phyloP scores from a whole-genome alignment of 495 filamentous ascomycete genomes.

The Aspergillus sclerotiicarbonarius region DNA sequence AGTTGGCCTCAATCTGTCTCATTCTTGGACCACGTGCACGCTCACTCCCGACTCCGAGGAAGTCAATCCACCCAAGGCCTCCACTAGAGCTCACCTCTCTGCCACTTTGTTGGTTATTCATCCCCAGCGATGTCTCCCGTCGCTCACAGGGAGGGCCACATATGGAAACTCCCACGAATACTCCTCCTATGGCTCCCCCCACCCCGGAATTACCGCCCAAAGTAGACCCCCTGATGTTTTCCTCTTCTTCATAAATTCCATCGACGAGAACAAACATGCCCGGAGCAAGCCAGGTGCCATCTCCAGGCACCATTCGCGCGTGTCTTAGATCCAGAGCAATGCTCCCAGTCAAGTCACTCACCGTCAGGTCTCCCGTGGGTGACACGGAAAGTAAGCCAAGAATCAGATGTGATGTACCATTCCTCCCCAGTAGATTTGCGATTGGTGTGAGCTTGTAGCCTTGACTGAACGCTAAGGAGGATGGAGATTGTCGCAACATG shows the following conservation, averaged over 20 bases:
- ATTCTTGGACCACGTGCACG: constrained; percentile 79
- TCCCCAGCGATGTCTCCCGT: constrained; percentile 72
- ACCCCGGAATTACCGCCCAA: constrained; percentile 75
- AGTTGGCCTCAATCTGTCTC: constrained; percentile 65
- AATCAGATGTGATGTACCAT: constrained; percentile 79
- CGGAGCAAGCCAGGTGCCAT: constrained; percentile 86
- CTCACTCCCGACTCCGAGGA: constrained; percentile 86
- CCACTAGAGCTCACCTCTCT: constrained; percentile 61
- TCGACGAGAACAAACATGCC: constrained; percentile 96
- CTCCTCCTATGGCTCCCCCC: constrained; percentile 83
- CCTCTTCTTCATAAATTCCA: constrained; percentile 91
- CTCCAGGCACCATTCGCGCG: constrained; percentile 75
- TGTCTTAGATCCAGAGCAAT: constrained; percentile 81
- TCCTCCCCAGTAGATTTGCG: constrained; percentile 87
- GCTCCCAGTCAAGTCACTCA: constrained; percentile 82
- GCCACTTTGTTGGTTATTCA: constrained; percentile 51
- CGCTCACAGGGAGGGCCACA: constrained; percentile 89
- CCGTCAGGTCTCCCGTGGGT: constrained; percentile 76
- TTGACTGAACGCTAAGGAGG: constrained; percentile 54
- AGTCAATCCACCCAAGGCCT: constrained; percentile 96
- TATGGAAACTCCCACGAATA: constrained; percentile 84
- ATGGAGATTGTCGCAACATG: constrained; percentile 52
- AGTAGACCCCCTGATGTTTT: constrained; percentile 60
- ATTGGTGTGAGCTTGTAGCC: constrained; percentile 90
- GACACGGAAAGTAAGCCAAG: constrained; percentile 79